These are phyloP conservation scores for Penicillium nordicum DNA, from an alignment of 2,329 filamentous ascomycete genomes.

Conservation along the genomic window DNA sequence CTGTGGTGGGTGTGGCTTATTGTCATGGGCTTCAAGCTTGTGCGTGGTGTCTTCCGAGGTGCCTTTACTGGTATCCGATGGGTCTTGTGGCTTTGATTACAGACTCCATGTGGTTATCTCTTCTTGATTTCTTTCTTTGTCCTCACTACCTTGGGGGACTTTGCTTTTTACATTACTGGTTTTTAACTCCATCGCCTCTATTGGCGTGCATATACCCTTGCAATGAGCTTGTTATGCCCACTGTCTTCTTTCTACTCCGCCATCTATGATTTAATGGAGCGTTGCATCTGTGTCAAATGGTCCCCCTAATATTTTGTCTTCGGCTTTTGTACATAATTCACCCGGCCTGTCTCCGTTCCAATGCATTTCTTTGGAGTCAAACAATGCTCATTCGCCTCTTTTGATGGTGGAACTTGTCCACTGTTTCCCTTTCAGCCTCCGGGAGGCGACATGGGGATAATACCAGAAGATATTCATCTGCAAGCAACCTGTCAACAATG, in stretches of 20 bases:
- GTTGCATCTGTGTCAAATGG: neutral
- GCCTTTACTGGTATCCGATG: constrained; percentile 64
- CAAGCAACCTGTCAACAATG: neutral
- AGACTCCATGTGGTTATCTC: constrained; percentile 10
- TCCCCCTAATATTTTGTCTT: neutral
- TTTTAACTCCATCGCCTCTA: constrained; percentile 4
- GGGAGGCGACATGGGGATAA: neutral
- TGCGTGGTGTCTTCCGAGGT: constrained; percentile 61
- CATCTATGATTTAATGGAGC: constrained; percentile 7
- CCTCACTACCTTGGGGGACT: neutral
- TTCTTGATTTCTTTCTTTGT: neutral
- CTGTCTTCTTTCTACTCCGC: neutral
- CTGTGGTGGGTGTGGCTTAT: constrained; percentile 96
- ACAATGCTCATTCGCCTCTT: neutral
- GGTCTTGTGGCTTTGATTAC: constrained; percentile 70
- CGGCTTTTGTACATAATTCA: neutral
- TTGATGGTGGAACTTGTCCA: too few relatives aligned
- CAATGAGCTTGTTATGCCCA: neutral
- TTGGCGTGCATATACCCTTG: constrained; percentile 19
- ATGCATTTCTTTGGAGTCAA: neutral
- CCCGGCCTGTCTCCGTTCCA: neutral
- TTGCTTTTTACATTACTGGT: neutral
- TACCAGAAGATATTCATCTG: neutral
- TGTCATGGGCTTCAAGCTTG: constrained; percentile 69
- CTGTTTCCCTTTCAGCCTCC: neutral